Evolutionary conservation across 2,329 filamentous ascomycete genomes (phyloP).

Genomic region (Blastomyces parvus): DNA sequence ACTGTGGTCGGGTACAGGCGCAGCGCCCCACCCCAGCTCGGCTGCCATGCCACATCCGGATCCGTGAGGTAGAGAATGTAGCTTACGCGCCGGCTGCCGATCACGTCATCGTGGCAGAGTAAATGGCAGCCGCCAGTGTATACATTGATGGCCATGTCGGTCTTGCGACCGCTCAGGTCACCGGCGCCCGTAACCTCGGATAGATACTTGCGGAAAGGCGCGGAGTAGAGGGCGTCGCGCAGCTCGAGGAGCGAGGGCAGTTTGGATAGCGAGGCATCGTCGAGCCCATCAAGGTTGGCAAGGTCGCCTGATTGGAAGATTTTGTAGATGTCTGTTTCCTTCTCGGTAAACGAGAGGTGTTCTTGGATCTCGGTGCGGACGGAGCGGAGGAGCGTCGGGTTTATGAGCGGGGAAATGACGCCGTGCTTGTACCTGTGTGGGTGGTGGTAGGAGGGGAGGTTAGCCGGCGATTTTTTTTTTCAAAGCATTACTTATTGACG

Average conservation of each 20-base stretch:
- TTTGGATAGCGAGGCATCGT: slow-evolving; percentile 72
- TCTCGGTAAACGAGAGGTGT: slow-evolving; percentile 91
- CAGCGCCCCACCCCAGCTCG: slow-evolving; percentile 86
- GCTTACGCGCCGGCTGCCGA: slow-evolving; percentile 89
- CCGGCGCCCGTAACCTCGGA: slow-evolving; percentile 78
- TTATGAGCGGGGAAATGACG: slow-evolving; percentile 72
- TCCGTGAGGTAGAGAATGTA: slow-evolving; percentile 96
- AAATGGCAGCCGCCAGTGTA: slow-evolving; percentile 95
- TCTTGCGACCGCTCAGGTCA: slow-evolving; percentile 82
- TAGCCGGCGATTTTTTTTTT: not conserved
- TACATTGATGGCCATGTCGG: slow-evolving; percentile 98
- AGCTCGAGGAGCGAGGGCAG: slow-evolving; percentile 82
- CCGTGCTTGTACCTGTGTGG: slow-evolving; percentile 71
- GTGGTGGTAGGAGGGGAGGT: too few species aligned
- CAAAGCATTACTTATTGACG: not conserved
- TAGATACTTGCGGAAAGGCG: slow-evolving; percentile 79
- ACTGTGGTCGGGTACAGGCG: slow-evolving; percentile 69
- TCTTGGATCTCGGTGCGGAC: slow-evolving; percentile 83
- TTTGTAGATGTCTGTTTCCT: slow-evolving; percentile 99
- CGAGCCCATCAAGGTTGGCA: slow-evolving; percentile 89
- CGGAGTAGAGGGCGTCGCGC: slow-evolving; percentile 90
- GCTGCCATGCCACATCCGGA: slow-evolving; percentile 80
- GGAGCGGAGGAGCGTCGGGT: slow-evolving; percentile 69
- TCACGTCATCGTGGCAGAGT: slow-evolving; percentile 96
- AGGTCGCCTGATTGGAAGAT: slow-evolving; percentile 98